phyloP scores from a whole-genome alignment of 306 rosid species.

The Inga oerstediana region DNA sequence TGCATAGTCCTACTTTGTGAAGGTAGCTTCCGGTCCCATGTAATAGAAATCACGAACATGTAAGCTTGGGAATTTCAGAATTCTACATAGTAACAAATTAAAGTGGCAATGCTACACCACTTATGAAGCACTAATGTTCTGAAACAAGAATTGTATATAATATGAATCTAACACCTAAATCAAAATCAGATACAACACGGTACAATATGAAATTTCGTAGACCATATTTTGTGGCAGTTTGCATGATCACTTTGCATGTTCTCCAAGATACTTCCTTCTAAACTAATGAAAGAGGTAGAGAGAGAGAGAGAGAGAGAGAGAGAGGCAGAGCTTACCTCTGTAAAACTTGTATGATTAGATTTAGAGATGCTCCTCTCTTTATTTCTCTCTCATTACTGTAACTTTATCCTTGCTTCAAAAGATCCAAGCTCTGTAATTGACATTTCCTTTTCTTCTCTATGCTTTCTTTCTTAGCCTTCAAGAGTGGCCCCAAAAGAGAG shows the following conservation, averaged over 20 bases:
- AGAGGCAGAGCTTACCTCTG: neutral
- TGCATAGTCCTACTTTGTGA: neutral
- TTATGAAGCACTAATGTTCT: neutral
- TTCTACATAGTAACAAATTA: neutral
- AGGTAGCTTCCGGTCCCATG: neutral
- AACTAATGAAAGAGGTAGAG: neutral
- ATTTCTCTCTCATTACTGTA: neutral
- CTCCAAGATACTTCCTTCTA: neutral
- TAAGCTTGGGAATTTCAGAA: neutral
- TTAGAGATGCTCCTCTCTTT: neutral
- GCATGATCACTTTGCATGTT: neutral
- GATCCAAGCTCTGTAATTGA: constrained; percentile 2
- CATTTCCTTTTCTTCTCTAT: constrained; percentile 31
- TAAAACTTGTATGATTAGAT: neutral
- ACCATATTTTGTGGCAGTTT: neutral
- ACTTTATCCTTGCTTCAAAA: neutral
- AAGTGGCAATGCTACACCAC: neutral
- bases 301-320: neutral
- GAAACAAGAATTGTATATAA: neutral
- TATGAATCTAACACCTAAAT: neutral
- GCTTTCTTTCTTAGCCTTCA: constrained; percentile 41
- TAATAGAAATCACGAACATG: neutral
- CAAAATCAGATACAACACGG: neutral
- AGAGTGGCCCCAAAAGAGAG: constrained; percentile 47
- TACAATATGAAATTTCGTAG: neutral